Conservation (phyloP, 257 asterid species). For the Leonotis leonurus region DNA sequence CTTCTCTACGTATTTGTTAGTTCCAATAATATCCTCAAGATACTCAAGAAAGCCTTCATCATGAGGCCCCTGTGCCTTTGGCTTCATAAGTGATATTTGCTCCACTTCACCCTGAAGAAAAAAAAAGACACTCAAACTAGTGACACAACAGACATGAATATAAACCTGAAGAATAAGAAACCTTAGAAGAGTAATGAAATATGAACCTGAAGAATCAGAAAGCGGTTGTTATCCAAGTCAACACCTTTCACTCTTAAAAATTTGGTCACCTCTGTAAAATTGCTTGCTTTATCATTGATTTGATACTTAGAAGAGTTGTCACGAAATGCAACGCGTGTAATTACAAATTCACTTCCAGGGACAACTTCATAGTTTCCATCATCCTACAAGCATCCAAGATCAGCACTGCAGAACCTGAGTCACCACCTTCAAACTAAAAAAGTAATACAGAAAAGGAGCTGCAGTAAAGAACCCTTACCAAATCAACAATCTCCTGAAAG, state of each 20-base stretch:
- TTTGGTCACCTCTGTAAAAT: conserved; percentile 93
- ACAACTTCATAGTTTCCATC: conserved; percentile 72
- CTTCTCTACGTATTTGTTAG: conserved; percentile 87
- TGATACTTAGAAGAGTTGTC: conserved; percentile 91
- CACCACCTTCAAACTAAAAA: not conserved
- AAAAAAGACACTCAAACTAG: conserved; percentile 14
- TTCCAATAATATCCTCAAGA: conserved; percentile 96
- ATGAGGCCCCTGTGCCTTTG: conserved; percentile 96
- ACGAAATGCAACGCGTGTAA: conserved; percentile 80
- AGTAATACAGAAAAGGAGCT: not conserved
- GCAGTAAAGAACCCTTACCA: conserved; percentile 34
- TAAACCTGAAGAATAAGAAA: not conserved
- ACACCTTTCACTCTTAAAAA: conserved; percentile 90
- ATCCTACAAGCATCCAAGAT: conserved; percentile 42
- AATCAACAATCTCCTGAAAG: conserved; percentile 87
- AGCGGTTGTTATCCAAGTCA: conserved; percentile 94
- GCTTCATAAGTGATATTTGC: conserved; percentile 96
- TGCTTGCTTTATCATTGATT: conserved; percentile 65
- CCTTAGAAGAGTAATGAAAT: not conserved
- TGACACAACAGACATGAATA: not conserved
- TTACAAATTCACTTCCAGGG: conserved; percentile 76
- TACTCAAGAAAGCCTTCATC: conserved; percentile 99
- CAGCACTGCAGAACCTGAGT: not conserved
- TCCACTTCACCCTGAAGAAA: conserved; percentile 94
- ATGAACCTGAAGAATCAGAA: conserved; percentile 88